Evolutionary conservation across 2,329 filamentous ascomycete species (phyloP).

Genomic region (Aspergillus quadricinctus): DNA sequence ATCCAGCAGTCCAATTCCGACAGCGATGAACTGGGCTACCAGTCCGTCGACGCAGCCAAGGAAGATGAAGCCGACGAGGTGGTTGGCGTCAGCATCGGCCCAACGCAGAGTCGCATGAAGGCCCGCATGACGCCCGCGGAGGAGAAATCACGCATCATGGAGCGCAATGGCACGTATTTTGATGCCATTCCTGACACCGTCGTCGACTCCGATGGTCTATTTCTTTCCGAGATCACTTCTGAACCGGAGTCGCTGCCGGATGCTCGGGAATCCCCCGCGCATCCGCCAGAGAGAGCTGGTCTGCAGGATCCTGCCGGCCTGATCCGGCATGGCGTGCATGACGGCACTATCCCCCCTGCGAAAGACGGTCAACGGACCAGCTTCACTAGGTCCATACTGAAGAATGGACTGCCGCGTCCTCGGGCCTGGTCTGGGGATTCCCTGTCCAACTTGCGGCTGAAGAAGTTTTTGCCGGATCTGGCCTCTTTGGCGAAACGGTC

Average conservation of each 20-base stretch:
- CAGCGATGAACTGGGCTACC: constrained; percentile 23
- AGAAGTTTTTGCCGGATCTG: constrained; percentile 34
- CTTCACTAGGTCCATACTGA: constrained; percentile 33
- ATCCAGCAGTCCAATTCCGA: constrained; percentile 25
- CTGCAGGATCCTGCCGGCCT: no score
- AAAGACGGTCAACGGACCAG: constrained; percentile 24
- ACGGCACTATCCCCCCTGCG: constrained; percentile 14
- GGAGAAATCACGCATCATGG: constrained; percentile 56
- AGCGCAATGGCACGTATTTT: constrained; percentile 48
- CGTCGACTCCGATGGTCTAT: constrained; percentile 26
- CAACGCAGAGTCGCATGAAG: constrained; percentile 53
- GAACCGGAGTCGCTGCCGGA: constrained; percentile 26
- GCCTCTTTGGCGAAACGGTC: constrained; percentile 27
- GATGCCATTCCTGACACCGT: constrained; percentile 31
- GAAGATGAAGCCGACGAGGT: constrained; percentile 39
- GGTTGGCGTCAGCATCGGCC: constrained; percentile 57
- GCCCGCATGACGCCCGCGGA: constrained; percentile 55
- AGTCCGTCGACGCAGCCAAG: constrained; percentile 18
- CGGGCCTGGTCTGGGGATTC: constrained; percentile 35
- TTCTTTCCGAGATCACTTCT: constrained; percentile 26
- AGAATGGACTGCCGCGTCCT: constrained; percentile 29
- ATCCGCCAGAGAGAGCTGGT: not conserved
- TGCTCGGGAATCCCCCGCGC: not conserved
- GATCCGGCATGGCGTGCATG: not conserved
- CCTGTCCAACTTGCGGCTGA: constrained; percentile 23